Conservation (phyloP, 78 protist species). For the Dictyostelium brefeldianum region DNA sequence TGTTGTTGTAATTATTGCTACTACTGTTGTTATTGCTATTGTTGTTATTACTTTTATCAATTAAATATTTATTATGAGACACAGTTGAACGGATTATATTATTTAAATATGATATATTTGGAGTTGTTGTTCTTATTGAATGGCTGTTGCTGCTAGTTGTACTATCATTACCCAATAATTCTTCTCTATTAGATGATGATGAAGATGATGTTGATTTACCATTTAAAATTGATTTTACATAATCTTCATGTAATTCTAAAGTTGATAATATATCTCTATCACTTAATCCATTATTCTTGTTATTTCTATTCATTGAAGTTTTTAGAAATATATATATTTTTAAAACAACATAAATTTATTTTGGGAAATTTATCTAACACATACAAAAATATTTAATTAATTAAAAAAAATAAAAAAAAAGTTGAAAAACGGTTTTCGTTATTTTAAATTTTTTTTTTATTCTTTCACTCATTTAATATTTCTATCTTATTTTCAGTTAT, state of each 20-base stretch:
- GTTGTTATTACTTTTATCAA: background rate
- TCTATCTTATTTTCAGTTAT: too few species aligned
- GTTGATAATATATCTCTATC: constrained; percentile 52
- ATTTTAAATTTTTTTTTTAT: background rate
- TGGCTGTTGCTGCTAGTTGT: background rate
- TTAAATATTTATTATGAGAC: constrained; percentile 8
- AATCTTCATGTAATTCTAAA: constrained; percentile 49
- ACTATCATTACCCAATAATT: background rate
- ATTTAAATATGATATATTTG: constrained; percentile 46
- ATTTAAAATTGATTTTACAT: constrained; percentile 40
- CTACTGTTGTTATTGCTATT: background rate
- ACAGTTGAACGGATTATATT: constrained; percentile 50
- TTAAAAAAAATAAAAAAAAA: background rate
- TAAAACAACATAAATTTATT: too few species aligned
- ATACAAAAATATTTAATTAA: background rate
- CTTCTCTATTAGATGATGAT: too few species aligned
- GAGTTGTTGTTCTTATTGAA: constrained; percentile 25
- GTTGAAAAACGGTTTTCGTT: background rate
- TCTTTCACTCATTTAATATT: too few species aligned
- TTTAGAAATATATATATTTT: background rate
- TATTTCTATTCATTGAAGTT: background rate
- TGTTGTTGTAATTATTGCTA: background rate
- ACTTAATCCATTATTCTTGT: constrained; percentile 2
- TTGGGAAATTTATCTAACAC: too few species aligned
- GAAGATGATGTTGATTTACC: background rate